Evolutionary conservation across 2,329 filamentous ascomycete species (phyloP).

Genomic region (Passalora sequoiae): DNA sequence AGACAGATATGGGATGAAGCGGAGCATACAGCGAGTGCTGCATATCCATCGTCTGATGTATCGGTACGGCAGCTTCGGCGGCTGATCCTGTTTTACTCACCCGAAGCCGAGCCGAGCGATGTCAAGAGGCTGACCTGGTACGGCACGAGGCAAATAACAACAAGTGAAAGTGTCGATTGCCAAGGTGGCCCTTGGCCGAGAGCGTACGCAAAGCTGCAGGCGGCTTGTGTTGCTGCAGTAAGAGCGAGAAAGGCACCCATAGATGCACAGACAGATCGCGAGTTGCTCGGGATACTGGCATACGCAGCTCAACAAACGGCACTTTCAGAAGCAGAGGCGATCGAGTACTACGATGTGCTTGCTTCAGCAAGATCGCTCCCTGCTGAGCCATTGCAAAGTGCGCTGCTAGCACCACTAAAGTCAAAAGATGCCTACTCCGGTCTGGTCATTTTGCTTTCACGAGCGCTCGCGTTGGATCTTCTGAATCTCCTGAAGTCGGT

Average conservation of each 20-base stretch:
- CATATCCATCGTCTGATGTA: conserved; percentile 37
- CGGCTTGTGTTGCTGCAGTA: conserved; percentile 31
- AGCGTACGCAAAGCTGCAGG: conserved; percentile 40
- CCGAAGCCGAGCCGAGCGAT: conserved; percentile 35
- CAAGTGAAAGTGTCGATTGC: conserved; percentile 21
- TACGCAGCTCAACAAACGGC: conserved; percentile 35
- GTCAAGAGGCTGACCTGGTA: conserved; percentile 38
- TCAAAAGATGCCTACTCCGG: conserved; percentile 26
- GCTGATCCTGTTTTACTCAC: conserved; percentile 42
- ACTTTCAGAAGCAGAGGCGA: conserved; percentile 21
- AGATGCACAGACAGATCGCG: conserved; percentile 21
- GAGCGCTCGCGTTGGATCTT: conserved; percentile 26
- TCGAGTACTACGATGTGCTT: conserved; percentile 31
- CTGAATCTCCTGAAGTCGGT: conserved; percentile 24
- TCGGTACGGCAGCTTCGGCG: conserved; percentile 39
- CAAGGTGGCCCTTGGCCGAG: conserved; percentile 36
- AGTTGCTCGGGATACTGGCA: conserved; percentile 26
- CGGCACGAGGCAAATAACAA: conserved; percentile 36
- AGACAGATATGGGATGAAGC: conserved; percentile 59
- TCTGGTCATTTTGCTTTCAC: conserved; percentile 25
- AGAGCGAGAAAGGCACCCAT: conserved; percentile 15
- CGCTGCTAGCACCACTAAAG: conserved; percentile 31
- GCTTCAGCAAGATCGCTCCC: conserved; percentile 21
- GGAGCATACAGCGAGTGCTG: conserved; percentile 32
- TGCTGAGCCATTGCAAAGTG: conserved; percentile 26